These are phyloP conservation scores for Lunasporangiospora selenospora DNA, from an alignment of 192 early-diverging fungal species.

Conservation along the genomic window DNA sequence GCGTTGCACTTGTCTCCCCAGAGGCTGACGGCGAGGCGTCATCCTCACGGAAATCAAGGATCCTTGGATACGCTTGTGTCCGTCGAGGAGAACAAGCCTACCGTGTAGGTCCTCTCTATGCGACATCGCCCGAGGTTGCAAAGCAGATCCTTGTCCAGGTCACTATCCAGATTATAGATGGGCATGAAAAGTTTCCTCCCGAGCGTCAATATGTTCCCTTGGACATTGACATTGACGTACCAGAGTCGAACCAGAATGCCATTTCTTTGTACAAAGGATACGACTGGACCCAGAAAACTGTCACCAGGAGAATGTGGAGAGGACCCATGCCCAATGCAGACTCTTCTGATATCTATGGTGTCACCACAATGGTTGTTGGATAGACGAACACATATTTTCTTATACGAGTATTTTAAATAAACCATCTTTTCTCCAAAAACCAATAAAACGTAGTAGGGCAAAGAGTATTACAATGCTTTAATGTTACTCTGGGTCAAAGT, in stretches of 20 bases:
- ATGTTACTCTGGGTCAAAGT: too few relatives aligned
- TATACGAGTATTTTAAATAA: too few relatives aligned
- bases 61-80: slow-evolving; percentile 10
- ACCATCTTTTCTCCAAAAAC: too few relatives aligned
- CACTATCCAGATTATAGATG: background rate
- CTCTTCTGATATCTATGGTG: slow-evolving; percentile 26
- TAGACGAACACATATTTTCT: too few relatives aligned
- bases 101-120: slow-evolving; percentile 14
- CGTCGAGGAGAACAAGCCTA: slow-evolving; percentile 1
- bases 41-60: background rate
- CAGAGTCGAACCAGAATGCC: background rate
- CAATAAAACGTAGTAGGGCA: too few relatives aligned
- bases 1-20: background rate
- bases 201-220: background rate
- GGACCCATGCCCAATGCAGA: slow-evolving; percentile 35
- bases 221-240: background rate
- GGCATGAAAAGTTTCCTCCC: background rate
- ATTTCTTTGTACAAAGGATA: slow-evolving; percentile 19
- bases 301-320: slow-evolving; percentile 46
- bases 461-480: too few relatives aligned
- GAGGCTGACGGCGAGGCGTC: background rate
- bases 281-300: slow-evolving; percentile 26
- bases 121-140: background rate
- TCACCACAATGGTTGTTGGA: slow-evolving; percentile 31
- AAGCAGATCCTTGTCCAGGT: background rate